Evolutionary conservation across 2,329 filamentous ascomycete species (phyloP).

Genomic region (Aspergillus thermomutatus): DNA sequence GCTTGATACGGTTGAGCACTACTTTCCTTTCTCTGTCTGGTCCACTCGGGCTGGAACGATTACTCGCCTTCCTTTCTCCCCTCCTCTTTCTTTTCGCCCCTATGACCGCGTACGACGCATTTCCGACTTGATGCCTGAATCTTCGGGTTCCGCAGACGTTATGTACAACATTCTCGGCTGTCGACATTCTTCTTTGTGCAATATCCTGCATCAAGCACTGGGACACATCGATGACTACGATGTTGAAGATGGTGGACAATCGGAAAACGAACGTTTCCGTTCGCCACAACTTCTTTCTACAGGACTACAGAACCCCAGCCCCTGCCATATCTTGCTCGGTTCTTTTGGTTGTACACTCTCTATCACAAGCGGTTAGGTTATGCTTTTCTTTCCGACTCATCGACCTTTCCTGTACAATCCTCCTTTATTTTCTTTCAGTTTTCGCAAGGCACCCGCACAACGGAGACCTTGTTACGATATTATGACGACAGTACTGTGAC

Average conservation of each 20-base stretch:
- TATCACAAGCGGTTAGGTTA: background rate
- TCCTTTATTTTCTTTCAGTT: background rate
- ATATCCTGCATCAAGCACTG: background rate
- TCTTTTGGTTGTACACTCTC: background rate
- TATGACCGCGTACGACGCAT: conserved; percentile 1
- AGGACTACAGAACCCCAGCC: background rate
- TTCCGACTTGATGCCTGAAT: background rate
- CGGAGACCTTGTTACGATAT: conserved; percentile 7
- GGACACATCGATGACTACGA: background rate
- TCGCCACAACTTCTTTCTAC: background rate
- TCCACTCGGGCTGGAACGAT: background rate
- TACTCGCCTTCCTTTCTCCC: background rate
- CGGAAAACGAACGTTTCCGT: background rate
- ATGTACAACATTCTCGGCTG: conserved; percentile 7
- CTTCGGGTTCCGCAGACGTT: background rate
- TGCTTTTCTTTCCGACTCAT: background rate
- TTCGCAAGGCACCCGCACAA: background rate
- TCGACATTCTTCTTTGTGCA: conserved; percentile 1
- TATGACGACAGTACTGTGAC: conserved; percentile 7
- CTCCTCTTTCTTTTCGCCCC: background rate
- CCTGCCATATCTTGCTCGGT: background rate
- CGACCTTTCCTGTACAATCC: background rate
- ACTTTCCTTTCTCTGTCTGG: background rate
- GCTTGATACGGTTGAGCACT: background rate
- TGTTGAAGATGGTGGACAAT: background rate